Evolutionary conservation across 169 alveolate species (phyloP).

Genomic region (Plasmodium gonderi): DNA sequence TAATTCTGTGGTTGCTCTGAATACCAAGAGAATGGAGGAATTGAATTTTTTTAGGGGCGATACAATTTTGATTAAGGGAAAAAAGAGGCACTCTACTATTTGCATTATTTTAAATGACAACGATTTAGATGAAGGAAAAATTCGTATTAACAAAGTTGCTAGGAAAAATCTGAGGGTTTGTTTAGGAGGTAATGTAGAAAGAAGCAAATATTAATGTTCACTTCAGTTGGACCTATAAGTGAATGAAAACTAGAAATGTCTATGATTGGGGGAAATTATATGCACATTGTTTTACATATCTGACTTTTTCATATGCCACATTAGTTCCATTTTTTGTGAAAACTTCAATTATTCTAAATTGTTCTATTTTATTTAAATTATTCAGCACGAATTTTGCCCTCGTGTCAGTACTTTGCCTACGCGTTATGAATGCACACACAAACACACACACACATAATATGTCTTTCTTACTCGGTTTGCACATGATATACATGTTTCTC

Average conservation of each 20-base stretch:
- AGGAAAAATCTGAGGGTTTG: slow-evolving; percentile 98
- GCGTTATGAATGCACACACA: background rate
- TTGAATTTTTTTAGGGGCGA: slow-evolving; percentile 98
- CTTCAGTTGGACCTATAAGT: too few species aligned
- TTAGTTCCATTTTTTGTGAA: too few species aligned
- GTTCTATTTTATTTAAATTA: too few species aligned
- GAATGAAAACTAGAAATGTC: too few species aligned
- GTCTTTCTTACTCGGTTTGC: too few species aligned
- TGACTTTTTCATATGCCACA: too few species aligned
- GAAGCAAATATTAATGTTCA: background rate
- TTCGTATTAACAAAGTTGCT: slow-evolving; percentile 97
- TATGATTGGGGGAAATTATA: too few species aligned
- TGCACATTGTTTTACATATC: too few species aligned
- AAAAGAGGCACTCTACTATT: slow-evolving; percentile 98
- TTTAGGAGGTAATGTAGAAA: slow-evolving; percentile 90
- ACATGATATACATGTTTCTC: background rate
- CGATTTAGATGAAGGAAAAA: slow-evolving; percentile 97
- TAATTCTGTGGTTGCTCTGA: slow-evolving; percentile 97
- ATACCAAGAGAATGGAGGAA: slow-evolving; percentile 94
- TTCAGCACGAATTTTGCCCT: too few species aligned
- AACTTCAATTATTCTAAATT: too few species aligned
- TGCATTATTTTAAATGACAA: slow-evolving; percentile 98
- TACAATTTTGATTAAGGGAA: slow-evolving; percentile 98
- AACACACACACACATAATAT: too few species aligned
- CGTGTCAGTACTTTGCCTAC: background rate